Conservation (phyloP, 257 asterid species). For the Solanum phureja region DNA sequence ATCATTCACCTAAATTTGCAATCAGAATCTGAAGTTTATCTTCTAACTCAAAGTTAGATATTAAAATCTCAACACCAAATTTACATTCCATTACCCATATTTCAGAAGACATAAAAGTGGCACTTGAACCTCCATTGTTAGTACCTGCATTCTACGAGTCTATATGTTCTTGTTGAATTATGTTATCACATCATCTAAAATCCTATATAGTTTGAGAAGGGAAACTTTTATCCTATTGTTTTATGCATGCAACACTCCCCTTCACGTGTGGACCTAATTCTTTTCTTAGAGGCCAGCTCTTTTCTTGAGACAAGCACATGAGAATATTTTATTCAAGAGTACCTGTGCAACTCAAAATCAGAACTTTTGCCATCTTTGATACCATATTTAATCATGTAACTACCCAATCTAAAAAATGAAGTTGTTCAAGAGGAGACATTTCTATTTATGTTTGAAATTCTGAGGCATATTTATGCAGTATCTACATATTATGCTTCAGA, state of each 20-base stretch:
- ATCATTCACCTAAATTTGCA: slow-evolving; percentile 1
- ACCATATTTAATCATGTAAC: background rate
- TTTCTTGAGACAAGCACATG: background rate
- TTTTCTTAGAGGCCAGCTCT: background rate
- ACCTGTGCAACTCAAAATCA: background rate
- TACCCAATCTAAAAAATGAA: background rate
- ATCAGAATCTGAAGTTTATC: background rate
- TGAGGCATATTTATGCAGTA: background rate
- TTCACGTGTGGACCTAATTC: background rate
- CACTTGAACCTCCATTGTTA: background rate
- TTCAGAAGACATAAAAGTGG: background rate
- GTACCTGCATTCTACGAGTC: background rate
- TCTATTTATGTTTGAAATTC: background rate
- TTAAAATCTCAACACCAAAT: background rate
- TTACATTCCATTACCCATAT: background rate
- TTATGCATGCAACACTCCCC: background rate
- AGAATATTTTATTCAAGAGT: background rate
- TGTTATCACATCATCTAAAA: background rate
- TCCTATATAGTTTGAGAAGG: background rate
- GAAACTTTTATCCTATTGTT: background rate
- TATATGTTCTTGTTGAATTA: background rate
- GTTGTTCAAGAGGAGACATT: background rate
- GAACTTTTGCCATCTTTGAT: background rate
- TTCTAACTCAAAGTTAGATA: background rate
- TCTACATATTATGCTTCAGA: background rate